A percentile compares a stretch with the other conserved stretches of the same genome.
Evolutionary conservation across 2,329 filamentous ascomycete genomes (phyloP).

Genomic region (Aureobasidium sp.): DNA sequence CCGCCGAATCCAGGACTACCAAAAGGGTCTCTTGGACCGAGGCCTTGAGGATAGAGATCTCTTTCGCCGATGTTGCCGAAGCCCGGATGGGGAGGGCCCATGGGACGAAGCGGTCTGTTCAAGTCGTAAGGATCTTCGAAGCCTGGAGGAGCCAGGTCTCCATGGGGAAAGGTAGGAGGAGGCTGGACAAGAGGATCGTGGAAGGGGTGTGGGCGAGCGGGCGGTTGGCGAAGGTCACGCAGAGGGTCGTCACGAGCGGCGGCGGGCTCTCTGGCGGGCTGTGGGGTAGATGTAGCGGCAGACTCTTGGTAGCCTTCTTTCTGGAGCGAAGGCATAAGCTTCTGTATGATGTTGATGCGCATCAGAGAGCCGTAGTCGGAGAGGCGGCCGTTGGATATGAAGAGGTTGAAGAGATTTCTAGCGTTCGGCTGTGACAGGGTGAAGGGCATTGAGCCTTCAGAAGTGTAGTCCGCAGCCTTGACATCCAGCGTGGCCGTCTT

Average conservation of each 20-base stretch:
- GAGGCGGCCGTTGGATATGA: constrained; percentile 64
- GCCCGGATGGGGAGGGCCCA: constrained; percentile 32
- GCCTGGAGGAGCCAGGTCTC: constrained; percentile 73
- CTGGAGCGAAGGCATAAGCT: constrained; percentile 65
- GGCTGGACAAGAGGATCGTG: constrained; percentile 48
- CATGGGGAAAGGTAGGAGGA: constrained; percentile 55
- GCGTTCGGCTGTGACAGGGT: constrained; percentile 30
- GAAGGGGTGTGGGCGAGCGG: constrained; percentile 59
- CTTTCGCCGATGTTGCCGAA: constrained; percentile 62
- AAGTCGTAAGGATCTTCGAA: constrained; percentile 93
- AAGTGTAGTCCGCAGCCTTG: constrained; percentile 64
- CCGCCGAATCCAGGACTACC: constrained; percentile 49
- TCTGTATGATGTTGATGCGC: constrained; percentile 74
- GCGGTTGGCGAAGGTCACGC: constrained; percentile 47
- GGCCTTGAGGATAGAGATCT: constrained; percentile 76
- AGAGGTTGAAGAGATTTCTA: constrained; percentile 47
- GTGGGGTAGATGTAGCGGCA: constrained; percentile 16
- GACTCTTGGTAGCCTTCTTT: constrained; percentile 64
- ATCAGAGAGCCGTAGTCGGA: constrained; percentile 60
- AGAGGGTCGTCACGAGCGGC: constrained; percentile 37
- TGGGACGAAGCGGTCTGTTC: constrained; percentile 51
- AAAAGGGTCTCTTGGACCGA: constrained; percentile 64
- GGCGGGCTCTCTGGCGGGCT: constrained; percentile 18
- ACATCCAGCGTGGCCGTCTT: constrained; percentile 72
- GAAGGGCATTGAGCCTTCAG: constrained; percentile 48